Evolutionary conservation across 1,139 yeast genomes (phyloP).

Genomic region (Hemisphaericaspora xylanilytica): DNA sequence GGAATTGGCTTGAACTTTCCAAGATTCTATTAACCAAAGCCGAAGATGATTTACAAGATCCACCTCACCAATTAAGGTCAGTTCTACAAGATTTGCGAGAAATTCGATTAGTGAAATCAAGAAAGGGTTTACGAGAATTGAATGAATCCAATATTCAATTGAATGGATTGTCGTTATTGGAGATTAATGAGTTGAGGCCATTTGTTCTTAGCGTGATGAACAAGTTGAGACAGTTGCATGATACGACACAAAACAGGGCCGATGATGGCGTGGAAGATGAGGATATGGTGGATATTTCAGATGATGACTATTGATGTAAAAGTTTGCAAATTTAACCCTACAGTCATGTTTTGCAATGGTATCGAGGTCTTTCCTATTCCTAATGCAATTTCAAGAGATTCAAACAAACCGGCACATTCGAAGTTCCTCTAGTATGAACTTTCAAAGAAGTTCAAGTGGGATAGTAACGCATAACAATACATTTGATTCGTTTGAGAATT

Average conservation of each 20-base stretch:
- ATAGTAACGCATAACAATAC: too few relatives aligned
- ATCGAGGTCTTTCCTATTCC: too few relatives aligned
- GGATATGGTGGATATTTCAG: slow-evolving; percentile 17
- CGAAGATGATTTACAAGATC: slow-evolving; percentile 69
- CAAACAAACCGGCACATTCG: too few relatives aligned
- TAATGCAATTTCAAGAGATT: too few relatives aligned
- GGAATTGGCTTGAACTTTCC: slow-evolving; percentile 84
- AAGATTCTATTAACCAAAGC: slow-evolving; percentile 67
- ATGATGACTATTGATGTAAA: slow-evolving; percentile 11
- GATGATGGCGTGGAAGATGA: slow-evolving; percentile 24
- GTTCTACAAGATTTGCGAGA: slow-evolving; percentile 82
- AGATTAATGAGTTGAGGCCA: slow-evolving; percentile 85
- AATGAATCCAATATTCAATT: slow-evolving; percentile 83
- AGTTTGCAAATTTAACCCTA: too few relatives aligned
- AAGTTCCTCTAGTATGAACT: too few relatives aligned
- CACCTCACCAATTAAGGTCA: slow-evolving; percentile 62
- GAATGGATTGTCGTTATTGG: slow-evolving; percentile 79
- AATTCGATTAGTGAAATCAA: slow-evolving; percentile 73
- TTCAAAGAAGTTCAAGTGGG: too few relatives aligned
- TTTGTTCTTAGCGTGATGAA: slow-evolving; percentile 80
- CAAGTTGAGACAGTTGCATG: slow-evolving; percentile 57
- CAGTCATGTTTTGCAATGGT: too few relatives aligned
- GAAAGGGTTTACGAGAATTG: slow-evolving; percentile 72
- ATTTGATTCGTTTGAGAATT: too few relatives aligned
- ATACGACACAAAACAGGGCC: slow-evolving; percentile 29